Evolutionary conservation across 177 flowering plant species (phyloP), one percentile per base, ranked within the genome.

Genomic region (Vitis hybrid): DNA sequence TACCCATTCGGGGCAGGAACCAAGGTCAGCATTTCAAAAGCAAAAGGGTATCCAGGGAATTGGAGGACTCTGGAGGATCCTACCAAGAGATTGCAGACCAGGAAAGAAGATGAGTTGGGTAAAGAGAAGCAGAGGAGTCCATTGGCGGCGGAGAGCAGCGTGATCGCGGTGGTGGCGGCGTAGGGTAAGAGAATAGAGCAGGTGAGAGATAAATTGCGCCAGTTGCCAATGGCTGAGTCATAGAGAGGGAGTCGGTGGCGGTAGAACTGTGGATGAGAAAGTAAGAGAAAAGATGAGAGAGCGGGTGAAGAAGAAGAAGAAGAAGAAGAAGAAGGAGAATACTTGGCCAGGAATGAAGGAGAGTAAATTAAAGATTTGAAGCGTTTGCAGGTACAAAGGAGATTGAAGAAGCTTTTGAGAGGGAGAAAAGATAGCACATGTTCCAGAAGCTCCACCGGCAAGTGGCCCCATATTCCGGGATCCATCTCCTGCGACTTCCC

Each of bases 371-470:
- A 86, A 64, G 88, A 80, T 47, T 79, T 75, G 92, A 92, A 86
- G 62, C 64, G 85, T 77, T 84, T 91, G 72, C 90, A 91, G 19
- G 94, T 91, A 17, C 90, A 83, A 60, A 89, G 80, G 69, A 92
- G 79, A 65, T 62, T 73, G 22, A 88, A 60, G 70, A 89, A 75
- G 50, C 77, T 70, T 66, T 80, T 84, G n/a, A 85, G 76, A 3
- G 96, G 96, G 9, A 92, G 87, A 49, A 84, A 81, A 2, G 86
- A 83, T 44, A 92, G 82, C 0, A 91, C 52, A 15, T 70, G 87
- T 44, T 88, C 94, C 0, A 90, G 86, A 2, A 89, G 72, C 5
- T 91, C 90, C 50, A 18, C 67, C 1, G 94, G 96, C n/a, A 92
- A 64, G 22, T 50, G 33, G 65, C 91, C 76, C 97, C 94, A 92